Percentiles rank a stretch among this genome's conserved stretches.
These are phyloP conservation scores for Echium plantagineum DNA, from an alignment of 257 asterid species.

Conservation along the genomic window DNA sequence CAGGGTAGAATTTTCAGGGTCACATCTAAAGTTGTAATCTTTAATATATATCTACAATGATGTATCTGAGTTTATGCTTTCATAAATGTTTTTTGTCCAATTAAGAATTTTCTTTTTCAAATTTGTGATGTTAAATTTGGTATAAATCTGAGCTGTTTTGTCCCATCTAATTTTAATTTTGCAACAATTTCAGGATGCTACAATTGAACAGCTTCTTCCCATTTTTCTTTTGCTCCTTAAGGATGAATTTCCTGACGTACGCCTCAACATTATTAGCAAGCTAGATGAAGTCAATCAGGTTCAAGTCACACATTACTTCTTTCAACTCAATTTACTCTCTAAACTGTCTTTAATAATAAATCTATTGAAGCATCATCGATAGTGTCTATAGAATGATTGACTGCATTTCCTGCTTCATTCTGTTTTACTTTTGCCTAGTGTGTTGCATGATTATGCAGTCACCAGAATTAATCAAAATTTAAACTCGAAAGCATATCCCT, in stretches of 20 bases:
- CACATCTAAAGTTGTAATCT: not conserved
- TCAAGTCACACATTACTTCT: slow-evolving; percentile 8
- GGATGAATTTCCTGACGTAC: slow-evolving; percentile 85
- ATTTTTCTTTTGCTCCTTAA: slow-evolving; percentile 73
- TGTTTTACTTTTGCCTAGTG: too few species aligned
- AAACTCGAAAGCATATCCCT: too few species aligned
- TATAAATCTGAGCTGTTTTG: not conserved
- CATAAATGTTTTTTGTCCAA: not conserved
- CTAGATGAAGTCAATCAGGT: slow-evolving; percentile 92
- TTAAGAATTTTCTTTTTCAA: not conserved
- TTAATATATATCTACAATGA: too few species aligned
- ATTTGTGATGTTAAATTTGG: not conserved
- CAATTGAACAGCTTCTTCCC: slow-evolving; percentile 81
- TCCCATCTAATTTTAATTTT: not conserved
- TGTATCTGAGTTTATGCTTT: too few species aligned
- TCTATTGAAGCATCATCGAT: not conserved
- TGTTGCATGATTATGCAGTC: not conserved
- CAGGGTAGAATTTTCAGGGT: not conserved
- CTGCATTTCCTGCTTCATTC: not conserved
- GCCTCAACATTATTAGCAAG: slow-evolving; percentile 79
- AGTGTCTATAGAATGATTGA: not conserved
- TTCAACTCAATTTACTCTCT: not conserved
- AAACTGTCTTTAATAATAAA: too few species aligned
- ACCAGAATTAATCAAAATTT: too few species aligned
- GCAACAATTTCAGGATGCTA: slow-evolving; percentile 50